These are phyloP conservation scores for Pythium plurisporium DNA, from an alignment of 352 stramenopile species.

Conservation along the genomic window DNA sequence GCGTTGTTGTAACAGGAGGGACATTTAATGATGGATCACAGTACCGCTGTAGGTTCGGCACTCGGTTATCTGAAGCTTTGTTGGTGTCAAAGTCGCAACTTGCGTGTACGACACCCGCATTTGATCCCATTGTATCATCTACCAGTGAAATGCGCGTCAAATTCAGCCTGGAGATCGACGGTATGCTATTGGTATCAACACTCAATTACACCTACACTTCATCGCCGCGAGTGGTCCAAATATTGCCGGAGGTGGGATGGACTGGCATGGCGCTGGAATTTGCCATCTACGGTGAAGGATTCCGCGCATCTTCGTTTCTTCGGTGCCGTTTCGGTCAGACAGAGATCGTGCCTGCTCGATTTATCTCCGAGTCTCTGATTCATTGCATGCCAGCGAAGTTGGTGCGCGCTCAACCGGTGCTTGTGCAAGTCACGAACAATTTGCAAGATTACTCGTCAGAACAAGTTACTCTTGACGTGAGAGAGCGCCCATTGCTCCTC, in stretches of 20 bases:
- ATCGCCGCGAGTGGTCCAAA: background rate
- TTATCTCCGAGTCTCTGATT: constrained; percentile 30
- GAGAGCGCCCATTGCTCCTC: constrained; percentile 30
- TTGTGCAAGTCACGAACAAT: constrained; percentile 52
- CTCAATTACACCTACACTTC: background rate
- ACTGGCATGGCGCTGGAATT: constrained; percentile 26
- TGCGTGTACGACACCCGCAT: background rate
- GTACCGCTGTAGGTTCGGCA: constrained; percentile 16
- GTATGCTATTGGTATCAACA: background rate
- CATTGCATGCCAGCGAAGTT: constrained; percentile 30
- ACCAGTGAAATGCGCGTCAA: background rate
- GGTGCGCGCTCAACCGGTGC: constrained; percentile 22
- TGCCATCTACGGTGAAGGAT: constrained; percentile 30
- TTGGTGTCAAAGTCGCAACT: constrained; percentile 7
- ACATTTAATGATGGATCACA: background rate
- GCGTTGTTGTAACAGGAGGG: constrained; percentile 9
- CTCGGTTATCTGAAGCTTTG: background rate
- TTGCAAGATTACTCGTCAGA: constrained; percentile 43
- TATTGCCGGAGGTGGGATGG: constrained; percentile 25
- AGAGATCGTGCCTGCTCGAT: constrained; percentile 26
- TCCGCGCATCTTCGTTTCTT: constrained; percentile 28
- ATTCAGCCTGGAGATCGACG: background rate
- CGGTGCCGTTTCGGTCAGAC: constrained; percentile 41
- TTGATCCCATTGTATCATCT: background rate
- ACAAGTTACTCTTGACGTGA: constrained; percentile 31